Percentiles rank a stretch among this genome's conserved stretches.
phyloP scores from a whole-genome alignment of 331 rosid species.

The Malus hybrid region DNA sequence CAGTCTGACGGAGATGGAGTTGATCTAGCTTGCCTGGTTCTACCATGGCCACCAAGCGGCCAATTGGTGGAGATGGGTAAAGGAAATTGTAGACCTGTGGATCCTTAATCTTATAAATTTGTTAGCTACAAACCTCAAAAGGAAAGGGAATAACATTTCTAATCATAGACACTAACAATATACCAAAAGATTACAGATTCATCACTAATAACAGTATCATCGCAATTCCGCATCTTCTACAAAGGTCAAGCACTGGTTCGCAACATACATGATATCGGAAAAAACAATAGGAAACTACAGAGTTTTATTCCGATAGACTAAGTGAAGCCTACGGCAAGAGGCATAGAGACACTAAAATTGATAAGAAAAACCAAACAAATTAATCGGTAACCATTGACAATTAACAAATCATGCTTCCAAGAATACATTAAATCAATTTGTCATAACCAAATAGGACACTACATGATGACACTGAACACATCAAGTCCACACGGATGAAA shows the following conservation, averaged over 20 bases:
- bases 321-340: not conserved
- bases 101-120: too few relatives aligned
- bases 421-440: not conserved
- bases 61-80: too few relatives aligned
- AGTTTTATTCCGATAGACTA: not conserved
- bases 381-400: not conserved
- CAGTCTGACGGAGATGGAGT: too few relatives aligned
- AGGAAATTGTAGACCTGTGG: too few relatives aligned
- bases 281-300: not conserved
- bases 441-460: not conserved
- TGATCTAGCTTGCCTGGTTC: too few relatives aligned
- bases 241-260: not conserved
- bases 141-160: too few relatives aligned
- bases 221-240: not conserved
- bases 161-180: too few relatives aligned
- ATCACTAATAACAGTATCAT: not conserved
- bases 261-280: not conserved
- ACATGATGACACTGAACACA: not conserved
- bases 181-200: not conserved
- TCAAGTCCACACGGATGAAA: not conserved
- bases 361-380: not conserved
- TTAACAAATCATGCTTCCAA: not conserved
- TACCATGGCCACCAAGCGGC: too few relatives aligned
- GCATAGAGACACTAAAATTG: too few relatives aligned
- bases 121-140: too few relatives aligned